Conservation (phyloP, 495 filamentous ascomycete species). For the Xylaria flabelliformis region DNA sequence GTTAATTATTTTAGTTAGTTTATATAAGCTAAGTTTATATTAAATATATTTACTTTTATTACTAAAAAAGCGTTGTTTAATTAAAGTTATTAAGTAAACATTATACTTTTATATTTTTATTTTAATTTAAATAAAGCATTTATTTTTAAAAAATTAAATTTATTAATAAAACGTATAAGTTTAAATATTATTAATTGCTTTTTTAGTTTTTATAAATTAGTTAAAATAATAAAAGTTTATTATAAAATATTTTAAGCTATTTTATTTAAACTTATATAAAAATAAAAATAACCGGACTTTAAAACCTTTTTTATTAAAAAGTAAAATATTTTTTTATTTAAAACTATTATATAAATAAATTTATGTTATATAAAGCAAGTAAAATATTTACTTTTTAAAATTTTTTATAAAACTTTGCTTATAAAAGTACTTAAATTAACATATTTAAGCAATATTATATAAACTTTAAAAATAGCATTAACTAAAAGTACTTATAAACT, state of each 20-base stretch:
- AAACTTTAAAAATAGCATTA: too few relatives aligned
- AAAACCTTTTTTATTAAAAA: background rate
- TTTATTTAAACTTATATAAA: too few relatives aligned
- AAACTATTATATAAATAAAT: background rate
- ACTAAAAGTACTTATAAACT: background rate
- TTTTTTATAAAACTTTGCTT: background rate
- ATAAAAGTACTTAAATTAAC: background rate
- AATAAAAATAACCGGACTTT: too few relatives aligned
- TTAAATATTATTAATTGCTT: background rate
- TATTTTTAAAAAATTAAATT: background rate
- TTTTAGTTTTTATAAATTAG: background rate
- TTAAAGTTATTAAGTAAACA: background rate
- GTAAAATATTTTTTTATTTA: background rate
- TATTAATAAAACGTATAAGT: background rate
- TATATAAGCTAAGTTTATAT: too few relatives aligned
- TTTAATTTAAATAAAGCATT: background rate
- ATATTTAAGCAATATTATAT: background rate
- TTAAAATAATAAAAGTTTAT: background rate
- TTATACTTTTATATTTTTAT: background rate
- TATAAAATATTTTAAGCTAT: background rate
- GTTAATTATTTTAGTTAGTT: too few relatives aligned
- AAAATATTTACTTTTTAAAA: background rate
- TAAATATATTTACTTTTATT: background rate
- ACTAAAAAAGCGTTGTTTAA: background rate
- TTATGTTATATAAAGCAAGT: background rate